Evolutionary conservation across 2,329 filamentous ascomycete genomes (phyloP), one percentile per base, ranked within the genome.

Genomic region (Colletotrichum magnum): DNA sequence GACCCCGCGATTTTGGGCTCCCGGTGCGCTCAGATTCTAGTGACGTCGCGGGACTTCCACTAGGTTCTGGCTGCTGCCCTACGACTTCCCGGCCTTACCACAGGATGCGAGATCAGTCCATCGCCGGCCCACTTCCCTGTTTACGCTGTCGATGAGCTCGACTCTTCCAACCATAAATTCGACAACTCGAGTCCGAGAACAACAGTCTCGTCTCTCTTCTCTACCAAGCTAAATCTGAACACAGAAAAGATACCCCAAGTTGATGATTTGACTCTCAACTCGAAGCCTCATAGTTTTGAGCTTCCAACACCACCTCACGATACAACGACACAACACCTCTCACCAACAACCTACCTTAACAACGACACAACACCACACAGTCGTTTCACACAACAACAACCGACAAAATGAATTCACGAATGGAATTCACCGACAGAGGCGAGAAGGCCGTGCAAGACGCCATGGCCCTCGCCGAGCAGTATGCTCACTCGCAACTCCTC

Each of bases 351-450:
- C 47, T 52, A 32, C 18, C 36, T 41, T 61, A 70, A 60, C 68
- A 56, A 70, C 64, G 68, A 66, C 62, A 74, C 61, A 52, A 18
- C 50, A 66, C 45, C 18, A 65, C 48, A 66, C 66, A 73, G 59
- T 28, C 51, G 10, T 63, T 64, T 68, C 70, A 75, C 74, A 72
- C 9, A 28, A 32, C 71, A 69, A 74, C 68, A 69, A 72, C 65
- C 67, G 73, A 56, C 78, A 89, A 74, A 74, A 94, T 94, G 92
- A 89, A 88, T 81, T 88, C 90, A 60, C 89, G 91, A 76, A 94
- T 95, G 91, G 92, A 97, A 79, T 98, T 98, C 80, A 99, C 96
- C 73, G 95, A 98, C 83, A 87, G 93, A 83, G 96, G 94, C 73
- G 93, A 95, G 79, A 94, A 95, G 84, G 93, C 95, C 76, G 87